These are phyloP conservation scores for Pseudozyma hubeiensis DNA, from an alignment of 1,284 basidiomycete species.

Conservation along the genomic window DNA sequence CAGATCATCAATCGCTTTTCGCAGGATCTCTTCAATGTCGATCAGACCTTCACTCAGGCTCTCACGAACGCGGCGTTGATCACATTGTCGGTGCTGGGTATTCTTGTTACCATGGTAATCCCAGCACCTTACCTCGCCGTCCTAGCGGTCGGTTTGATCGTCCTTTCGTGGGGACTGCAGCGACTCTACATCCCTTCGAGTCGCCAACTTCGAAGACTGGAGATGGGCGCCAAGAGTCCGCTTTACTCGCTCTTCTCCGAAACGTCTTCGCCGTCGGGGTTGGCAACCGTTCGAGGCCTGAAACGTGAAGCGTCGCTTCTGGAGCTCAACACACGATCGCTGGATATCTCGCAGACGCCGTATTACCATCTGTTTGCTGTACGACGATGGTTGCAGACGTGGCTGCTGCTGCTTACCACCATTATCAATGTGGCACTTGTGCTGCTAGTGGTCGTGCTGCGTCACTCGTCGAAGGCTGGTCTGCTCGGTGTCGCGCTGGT, in stretches of 20 bases:
- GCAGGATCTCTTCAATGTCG: constrained; percentile 54
- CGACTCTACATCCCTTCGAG: constrained; percentile 54
- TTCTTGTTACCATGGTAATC: constrained; percentile 36
- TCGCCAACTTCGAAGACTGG: constrained; percentile 52
- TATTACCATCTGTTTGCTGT: constrained; percentile 51
- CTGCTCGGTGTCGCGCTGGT: constrained; percentile 67
- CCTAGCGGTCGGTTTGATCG: constrained; percentile 22
- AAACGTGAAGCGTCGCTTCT: constrained; percentile 33
- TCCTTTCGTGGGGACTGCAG: constrained; percentile 28
- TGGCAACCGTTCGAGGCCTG: constrained; percentile 54
- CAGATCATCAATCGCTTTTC: constrained; percentile 59
- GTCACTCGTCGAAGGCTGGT: constrained; percentile 45
- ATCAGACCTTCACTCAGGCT: constrained; percentile 32
- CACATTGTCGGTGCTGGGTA: constrained; percentile 14
- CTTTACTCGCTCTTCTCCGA: constrained; percentile 54
- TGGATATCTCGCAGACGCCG: constrained; percentile 47
- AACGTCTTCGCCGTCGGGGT: constrained; percentile 42
- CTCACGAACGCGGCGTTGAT: constrained; percentile 24
- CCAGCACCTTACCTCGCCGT: constrained; percentile 48
- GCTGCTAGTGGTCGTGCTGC: constrained; percentile 47
- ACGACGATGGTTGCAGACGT: constrained; percentile 60
- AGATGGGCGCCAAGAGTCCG: constrained; percentile 53
- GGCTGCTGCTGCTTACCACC: constrained; percentile 38
- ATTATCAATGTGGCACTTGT: constrained; percentile 51
- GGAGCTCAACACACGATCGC: constrained; percentile 38